phyloP scores from a whole-genome alignment of 208 protist genomes.

The Wallacemonas sp. region DNA sequence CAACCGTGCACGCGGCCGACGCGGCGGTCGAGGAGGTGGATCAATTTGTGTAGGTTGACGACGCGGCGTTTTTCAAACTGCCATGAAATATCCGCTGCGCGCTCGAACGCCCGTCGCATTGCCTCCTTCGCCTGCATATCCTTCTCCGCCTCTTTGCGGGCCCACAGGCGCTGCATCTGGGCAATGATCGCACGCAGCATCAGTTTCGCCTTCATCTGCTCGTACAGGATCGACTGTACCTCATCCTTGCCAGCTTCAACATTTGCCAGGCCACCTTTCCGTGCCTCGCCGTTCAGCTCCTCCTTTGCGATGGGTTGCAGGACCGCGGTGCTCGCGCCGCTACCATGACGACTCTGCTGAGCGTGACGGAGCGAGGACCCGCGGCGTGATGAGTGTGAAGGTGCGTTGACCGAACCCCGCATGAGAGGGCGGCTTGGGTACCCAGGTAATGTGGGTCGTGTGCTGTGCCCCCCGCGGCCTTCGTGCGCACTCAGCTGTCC shows the following conservation, averaged over 20 bases:
- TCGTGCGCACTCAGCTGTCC: neutral
- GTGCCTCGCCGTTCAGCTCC: constrained; percentile 1
- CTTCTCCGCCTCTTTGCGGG: constrained; percentile 36
- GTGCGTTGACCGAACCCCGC: neutral
- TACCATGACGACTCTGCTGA: neutral
- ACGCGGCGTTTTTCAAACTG: constrained; percentile 64
- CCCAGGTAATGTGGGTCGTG: neutral
- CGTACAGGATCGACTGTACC: constrained; percentile 60
- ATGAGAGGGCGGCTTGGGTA: neutral
- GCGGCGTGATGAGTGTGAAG: neutral
- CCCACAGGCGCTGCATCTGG: constrained; percentile 76
- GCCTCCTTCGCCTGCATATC: constrained; percentile 37
- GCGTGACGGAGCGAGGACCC: no score
- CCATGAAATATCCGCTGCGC: constrained; percentile 50
- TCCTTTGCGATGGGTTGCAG: neutral
- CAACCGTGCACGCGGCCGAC: constrained; percentile 53
- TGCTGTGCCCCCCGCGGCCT: neutral
- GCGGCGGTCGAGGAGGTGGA: constrained; percentile 67
- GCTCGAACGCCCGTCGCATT: constrained; percentile 28
- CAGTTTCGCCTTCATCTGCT: constrained; percentile 79
- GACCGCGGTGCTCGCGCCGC: neutral
- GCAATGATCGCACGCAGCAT: constrained; percentile 64
- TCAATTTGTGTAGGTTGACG: constrained; percentile 72
- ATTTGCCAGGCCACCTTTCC: constrained; percentile 1
- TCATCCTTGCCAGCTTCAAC: constrained; percentile 32